Evolutionary conservation across 1,284 basidiomycete species (phyloP).

Genomic region (Ustilago vetiveriae): DNA sequence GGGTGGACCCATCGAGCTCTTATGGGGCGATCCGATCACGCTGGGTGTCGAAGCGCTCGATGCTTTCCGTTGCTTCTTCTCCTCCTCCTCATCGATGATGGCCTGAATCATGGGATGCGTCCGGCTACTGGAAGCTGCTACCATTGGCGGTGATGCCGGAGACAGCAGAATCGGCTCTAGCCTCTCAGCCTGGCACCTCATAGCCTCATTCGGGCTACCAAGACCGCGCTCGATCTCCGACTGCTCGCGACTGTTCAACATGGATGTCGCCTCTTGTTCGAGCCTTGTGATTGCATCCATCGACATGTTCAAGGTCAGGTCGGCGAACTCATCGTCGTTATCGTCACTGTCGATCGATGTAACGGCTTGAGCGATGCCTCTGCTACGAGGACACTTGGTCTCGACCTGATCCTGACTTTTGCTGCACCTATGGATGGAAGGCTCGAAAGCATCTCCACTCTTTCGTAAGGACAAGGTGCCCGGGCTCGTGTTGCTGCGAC

Average conservation of each 20-base stretch:
- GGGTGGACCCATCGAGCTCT: slow-evolving; percentile 42
- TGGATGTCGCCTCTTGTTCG: slow-evolving; percentile 23
- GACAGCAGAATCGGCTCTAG: not conserved
- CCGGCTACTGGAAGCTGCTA: too few species aligned
- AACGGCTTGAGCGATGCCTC: slow-evolving; percentile 18
- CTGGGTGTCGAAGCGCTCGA: slow-evolving; percentile 1
- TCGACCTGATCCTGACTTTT: slow-evolving; percentile 5
- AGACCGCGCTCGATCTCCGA: not conserved
- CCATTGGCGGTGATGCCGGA: slow-evolving; percentile 1
- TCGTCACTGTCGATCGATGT: slow-evolving; percentile 15
- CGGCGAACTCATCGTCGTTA: slow-evolving; percentile 29
- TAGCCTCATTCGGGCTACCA: too few species aligned
- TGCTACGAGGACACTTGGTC: slow-evolving; percentile 18
- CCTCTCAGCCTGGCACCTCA: too few species aligned
- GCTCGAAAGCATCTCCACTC: slow-evolving; percentile 5
- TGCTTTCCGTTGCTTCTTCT: not conserved
- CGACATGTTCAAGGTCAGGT: slow-evolving; percentile 22
- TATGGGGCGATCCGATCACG: slow-evolving; percentile 13
- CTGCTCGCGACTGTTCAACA: not conserved
- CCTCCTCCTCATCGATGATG: slow-evolving; percentile 10
- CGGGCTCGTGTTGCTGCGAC: slow-evolving; percentile 14
- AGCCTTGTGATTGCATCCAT: slow-evolving; percentile 22
- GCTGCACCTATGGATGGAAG: not conserved
- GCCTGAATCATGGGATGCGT: slow-evolving; percentile 15
- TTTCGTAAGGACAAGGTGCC: slow-evolving; percentile 21